These are phyloP conservation scores for Coleophoma crateriformis DNA, from an alignment of 2,329 filamentous ascomycete genomes.

Conservation along the genomic window DNA sequence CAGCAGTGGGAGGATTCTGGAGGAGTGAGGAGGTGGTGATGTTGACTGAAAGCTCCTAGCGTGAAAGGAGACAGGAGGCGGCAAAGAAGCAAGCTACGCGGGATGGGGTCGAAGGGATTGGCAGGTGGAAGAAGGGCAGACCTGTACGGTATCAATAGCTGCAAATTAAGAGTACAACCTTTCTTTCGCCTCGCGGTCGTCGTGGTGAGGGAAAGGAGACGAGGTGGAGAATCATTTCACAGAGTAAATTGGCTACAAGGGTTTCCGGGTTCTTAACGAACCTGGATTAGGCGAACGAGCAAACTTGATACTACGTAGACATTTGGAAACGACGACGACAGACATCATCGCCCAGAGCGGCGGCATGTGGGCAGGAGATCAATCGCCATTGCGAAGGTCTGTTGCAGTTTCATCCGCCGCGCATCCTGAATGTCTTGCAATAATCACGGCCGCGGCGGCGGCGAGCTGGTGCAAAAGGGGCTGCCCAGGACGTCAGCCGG, in stretches of 20 bases:
- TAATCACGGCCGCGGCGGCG: no score
- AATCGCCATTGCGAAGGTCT: no score
- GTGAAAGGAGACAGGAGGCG: constrained; percentile 59
- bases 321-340: no score
- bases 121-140: constrained; percentile 4
- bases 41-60: constrained; percentile 75
- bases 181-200: constrained; percentile 6
- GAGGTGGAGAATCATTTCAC: constrained; percentile 6
- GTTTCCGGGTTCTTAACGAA: background rate
- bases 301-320: no score
- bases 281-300: no score
- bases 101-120: constrained; percentile 43
- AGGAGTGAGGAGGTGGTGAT: constrained; percentile 49
- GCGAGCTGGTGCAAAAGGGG: no score
- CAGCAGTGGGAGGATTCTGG: constrained; percentile 44
- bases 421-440: no score
- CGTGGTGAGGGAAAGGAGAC: constrained; percentile 8
- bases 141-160: background rate
- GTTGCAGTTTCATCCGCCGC: no score
- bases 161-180: constrained; percentile 7
- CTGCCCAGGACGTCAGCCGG: no score
- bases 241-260: constrained; percentile 1
- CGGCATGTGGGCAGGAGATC: no score
- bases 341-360: no score
- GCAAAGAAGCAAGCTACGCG: constrained; percentile 52